These are phyloP conservation scores for Globisporangium sylvaticum DNA, from an alignment of 352 stramenopile species.

Conservation along the genomic window DNA sequence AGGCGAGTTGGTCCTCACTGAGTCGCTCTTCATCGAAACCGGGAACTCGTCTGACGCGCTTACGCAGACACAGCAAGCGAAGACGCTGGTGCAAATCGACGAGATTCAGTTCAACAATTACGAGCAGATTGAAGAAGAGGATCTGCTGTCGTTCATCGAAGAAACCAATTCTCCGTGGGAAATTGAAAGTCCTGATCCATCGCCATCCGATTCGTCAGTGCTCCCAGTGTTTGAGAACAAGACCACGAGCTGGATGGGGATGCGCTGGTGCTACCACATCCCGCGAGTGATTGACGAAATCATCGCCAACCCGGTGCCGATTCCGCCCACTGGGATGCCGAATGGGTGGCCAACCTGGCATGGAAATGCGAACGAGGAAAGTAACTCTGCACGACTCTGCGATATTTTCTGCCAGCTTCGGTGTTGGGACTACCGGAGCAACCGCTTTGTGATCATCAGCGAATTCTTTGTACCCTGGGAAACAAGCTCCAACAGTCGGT, in stretches of 20 bases:
- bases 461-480: slow-evolving; percentile 83
- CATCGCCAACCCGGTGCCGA: slow-evolving; percentile 47
- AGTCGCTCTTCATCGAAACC: slow-evolving; percentile 67
- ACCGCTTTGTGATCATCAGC: slow-evolving; percentile 43
- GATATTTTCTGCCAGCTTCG: slow-evolving; percentile 74
- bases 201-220: slow-evolving; percentile 16
- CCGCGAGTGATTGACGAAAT: slow-evolving; percentile 54
- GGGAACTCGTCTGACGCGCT: slow-evolving; percentile 16
- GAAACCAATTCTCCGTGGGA: slow-evolving; percentile 62
- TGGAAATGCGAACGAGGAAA: slow-evolving; percentile 29
- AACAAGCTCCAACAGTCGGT: slow-evolving; percentile 5
- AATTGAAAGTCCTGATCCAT: slow-evolving; percentile 14
- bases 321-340: slow-evolving; percentile 54
- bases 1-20: slow-evolving; percentile 64
- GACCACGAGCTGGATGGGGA: slow-evolving; percentile 69
- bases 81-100: slow-evolving; percentile 17
- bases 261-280: slow-evolving; percentile 80
- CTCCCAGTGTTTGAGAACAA: slow-evolving; percentile 35
- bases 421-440: slow-evolving; percentile 56
- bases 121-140: slow-evolving; percentile 18
- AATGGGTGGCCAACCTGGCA: slow-evolving; percentile 61
- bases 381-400: slow-evolving; percentile 33
- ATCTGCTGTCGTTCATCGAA: slow-evolving; percentile 42
- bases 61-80: neutral
- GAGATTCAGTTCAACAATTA: slow-evolving; percentile 25